These are phyloP conservation scores for Groenewaldozyma salmanticensis DNA, from an alignment of 805 yeast species.

Conservation along the genomic window DNA sequence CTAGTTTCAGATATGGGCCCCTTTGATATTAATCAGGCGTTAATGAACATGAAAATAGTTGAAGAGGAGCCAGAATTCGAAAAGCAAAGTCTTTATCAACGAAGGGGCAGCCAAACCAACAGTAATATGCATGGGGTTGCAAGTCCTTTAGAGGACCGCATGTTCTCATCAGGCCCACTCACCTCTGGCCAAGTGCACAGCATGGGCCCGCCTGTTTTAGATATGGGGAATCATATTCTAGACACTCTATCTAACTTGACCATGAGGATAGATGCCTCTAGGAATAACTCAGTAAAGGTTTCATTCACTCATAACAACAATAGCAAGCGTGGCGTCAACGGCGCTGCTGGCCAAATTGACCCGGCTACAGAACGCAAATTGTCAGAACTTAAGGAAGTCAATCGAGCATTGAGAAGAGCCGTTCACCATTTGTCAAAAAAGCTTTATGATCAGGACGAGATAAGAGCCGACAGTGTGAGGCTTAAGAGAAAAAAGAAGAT, in stretches of 20 bases:
- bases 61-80: not conserved
- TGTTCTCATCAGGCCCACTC: not conserved
- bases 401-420: not conserved
- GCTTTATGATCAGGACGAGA: constrained; percentile 3
- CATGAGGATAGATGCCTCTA: not conserved
- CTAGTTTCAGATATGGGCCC: not conserved
- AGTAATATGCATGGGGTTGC: not conserved
- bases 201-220: not conserved
- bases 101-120: too few species aligned
- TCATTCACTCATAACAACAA: not conserved
- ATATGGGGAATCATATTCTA: not conserved
- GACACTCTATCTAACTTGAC: not conserved
- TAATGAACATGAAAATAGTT: not conserved
- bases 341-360: not conserved
- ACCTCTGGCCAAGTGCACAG: too few species aligned
- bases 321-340: not conserved
- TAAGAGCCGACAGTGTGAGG: constrained; percentile 28
- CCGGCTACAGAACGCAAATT: not conserved
- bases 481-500: constrained; percentile 75
- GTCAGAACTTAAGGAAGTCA: not conserved
- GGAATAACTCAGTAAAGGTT: not conserved
- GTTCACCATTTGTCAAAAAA: not conserved
- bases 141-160: not conserved
- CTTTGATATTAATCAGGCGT: not conserved
- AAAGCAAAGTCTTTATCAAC: not conserved